Conservation (phyloP, 2,329 filamentous ascomycete genomes). For the Furcasterigmium furcatum region DNA sequence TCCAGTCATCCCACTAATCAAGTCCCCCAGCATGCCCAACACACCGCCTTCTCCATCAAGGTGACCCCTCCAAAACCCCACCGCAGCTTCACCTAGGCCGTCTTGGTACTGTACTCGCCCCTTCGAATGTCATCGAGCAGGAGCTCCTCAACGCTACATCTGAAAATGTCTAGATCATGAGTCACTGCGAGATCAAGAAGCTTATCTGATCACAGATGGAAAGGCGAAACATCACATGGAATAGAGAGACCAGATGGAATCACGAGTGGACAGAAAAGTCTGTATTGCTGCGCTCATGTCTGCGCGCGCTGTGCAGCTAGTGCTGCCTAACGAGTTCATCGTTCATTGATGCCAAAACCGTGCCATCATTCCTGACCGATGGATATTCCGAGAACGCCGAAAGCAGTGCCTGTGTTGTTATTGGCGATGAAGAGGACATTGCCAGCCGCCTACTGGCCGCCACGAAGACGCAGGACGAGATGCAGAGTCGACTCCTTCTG, state of each 20-base stretch:
- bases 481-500: conserved; percentile 90
- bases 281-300: too few relatives aligned
- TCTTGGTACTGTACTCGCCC: too few relatives aligned
- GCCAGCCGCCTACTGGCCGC: conserved; percentile 69
- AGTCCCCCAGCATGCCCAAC: not conserved
- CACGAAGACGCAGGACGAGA: conserved; percentile 81
- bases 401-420: not conserved
- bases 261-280: too few relatives aligned
- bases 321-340: not conserved
- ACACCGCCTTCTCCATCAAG: not conserved
- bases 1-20: not conserved
- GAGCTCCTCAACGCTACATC: too few relatives aligned
- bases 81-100: too few relatives aligned
- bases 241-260: too few relatives aligned
- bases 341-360: not conserved
- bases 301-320: not conserved
- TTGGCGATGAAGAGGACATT: too few relatives aligned
- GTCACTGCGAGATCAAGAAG: too few relatives aligned
- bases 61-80: too few relatives aligned
- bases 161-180: too few relatives aligned
- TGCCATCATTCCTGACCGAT: not conserved
- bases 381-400: not conserved
- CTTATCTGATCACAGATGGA: too few relatives aligned
- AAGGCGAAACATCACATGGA: not conserved
- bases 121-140: too few relatives aligned